phyloP scores from a whole-genome alignment of 345 rosid species.

The Kandelia obovata region DNA sequence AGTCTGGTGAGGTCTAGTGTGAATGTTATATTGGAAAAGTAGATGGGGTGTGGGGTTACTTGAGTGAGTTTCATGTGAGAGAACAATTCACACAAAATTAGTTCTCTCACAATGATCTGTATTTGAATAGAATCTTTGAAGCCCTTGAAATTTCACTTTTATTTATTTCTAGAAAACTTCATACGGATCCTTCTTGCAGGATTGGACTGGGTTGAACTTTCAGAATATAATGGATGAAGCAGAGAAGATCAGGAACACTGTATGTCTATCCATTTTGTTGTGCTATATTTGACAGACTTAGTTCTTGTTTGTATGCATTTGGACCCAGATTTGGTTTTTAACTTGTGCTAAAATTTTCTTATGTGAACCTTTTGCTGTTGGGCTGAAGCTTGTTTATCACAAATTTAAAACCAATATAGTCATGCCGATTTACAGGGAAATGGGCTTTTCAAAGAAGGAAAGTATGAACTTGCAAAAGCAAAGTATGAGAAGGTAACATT shows the following conservation, averaged over 20 bases:
- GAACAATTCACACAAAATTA: too few relatives aligned
- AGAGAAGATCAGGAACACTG: conserved; percentile 77
- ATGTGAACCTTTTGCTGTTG: not conserved
- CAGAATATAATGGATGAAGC: conserved; percentile 90
- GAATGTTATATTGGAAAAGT: too few relatives aligned
- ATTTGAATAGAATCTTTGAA: not conserved
- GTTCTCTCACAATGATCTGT: too few relatives aligned
- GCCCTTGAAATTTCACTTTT: not conserved
- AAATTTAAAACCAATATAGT: not conserved
- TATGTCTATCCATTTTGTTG: conserved; percentile 27
- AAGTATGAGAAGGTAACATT: conserved; percentile 87
- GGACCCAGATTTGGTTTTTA: not conserved
- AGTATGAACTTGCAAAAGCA: conserved; percentile 87
- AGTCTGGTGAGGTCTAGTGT: too few relatives aligned
- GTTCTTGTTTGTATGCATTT: not conserved
- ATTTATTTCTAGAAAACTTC: not conserved
- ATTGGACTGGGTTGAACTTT: conserved; percentile 95
- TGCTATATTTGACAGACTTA: conserved; percentile 5
- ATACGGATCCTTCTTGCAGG: conserved; percentile 46
- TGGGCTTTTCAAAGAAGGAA: conserved; percentile 91
- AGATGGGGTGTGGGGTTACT: not conserved
- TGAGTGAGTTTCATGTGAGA: not conserved
- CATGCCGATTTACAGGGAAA: conserved; percentile 58
- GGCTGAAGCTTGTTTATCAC: not conserved
- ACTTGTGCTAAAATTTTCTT: too few relatives aligned